Base-by-base conservation (phyloP, 2,329 filamentous ascomycete species). In the Paecilomyces sp. region DNA sequence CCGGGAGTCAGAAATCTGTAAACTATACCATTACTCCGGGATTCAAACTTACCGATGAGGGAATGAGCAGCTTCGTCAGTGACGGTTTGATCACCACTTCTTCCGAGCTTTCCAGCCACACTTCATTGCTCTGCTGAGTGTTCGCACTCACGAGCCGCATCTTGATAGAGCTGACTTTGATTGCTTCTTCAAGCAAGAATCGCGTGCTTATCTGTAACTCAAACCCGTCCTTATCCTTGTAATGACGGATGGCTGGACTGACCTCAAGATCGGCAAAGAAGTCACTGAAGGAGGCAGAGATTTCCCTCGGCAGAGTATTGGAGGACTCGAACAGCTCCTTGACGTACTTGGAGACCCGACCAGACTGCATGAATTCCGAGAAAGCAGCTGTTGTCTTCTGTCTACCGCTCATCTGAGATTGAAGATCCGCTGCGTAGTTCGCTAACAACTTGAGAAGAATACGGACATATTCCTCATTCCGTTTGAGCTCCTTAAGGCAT, bases 391-490 rank as follows among this genome's bases (percentile, higher is more conserved):
- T 56, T 5, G 69, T 66, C 60, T 70, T 73, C 55, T 74, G 66
- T 30, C 67, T 66, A 6, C 60, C 61, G 3, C 70, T 70, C 47
- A 75, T 59, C 47, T 65, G 64, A 11, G 73, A 70, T 58, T 75
- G 70, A 13, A 65, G 68, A 61, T 71, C 65, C 54, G 66, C 61
- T 25, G 74, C 73, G 62, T 74, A 75, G 59, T 73, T 74, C 12
- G 73, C 68, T 50, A 77, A 76, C 1, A 97, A 78, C 67, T 89
- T 88, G 13, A 97, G 79, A 8, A 91, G 81, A 8, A 90, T 87
- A 25, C 85, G 84, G 15, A 92, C 86, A 67, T 92, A 95, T 62
- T 96, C 91, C 57, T 93, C 89, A 61, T 86, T 86, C 13, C 86
- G 85, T 55, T 88, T 81, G 30, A 96, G 82, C 66, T 90, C 83